Conservation (phyloP, 2,329 filamentous ascomycete genomes). For the Colletotrichum chrysophilum region DNA sequence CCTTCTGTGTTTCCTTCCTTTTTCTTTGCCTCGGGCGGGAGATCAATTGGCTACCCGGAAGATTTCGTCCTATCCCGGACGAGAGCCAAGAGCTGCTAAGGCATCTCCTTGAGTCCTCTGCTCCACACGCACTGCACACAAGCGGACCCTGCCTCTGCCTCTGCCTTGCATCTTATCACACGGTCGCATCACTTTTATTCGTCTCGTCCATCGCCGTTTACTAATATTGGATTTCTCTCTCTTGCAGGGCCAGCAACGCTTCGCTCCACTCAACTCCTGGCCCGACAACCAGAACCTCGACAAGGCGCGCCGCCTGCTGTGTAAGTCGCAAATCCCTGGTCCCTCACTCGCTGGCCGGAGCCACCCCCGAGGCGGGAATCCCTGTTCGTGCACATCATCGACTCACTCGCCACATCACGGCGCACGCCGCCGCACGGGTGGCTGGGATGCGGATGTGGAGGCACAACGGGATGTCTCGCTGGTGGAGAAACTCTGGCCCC, state of each 20-base stretch:
- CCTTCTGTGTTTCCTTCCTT: not conserved
- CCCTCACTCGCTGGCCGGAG: not conserved
- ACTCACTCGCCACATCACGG: not conserved
- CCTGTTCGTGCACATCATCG: not conserved
- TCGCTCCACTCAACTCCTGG: slow-evolving; percentile 83
- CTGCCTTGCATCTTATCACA: not conserved
- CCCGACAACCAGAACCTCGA: slow-evolving; percentile 80
- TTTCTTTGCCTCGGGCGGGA: not conserved
- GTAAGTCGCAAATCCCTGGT: slow-evolving; percentile 2
- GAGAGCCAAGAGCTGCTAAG: not conserved
- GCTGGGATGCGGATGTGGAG: not conserved
- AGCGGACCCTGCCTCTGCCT: not conserved
- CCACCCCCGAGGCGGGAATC: not conserved
- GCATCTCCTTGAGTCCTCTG: not conserved
- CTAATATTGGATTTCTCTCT: slow-evolving; percentile 6
- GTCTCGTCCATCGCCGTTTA: not conserved
- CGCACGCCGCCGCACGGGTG: not conserved
- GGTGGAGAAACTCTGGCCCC: not conserved
- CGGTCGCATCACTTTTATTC: not conserved
- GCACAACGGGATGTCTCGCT: not conserved
- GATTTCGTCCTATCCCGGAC: slow-evolving; percentile 7
- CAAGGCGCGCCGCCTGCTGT: slow-evolving; percentile 77
- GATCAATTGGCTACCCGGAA: not conserved
- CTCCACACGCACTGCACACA: slow-evolving; percentile 1
- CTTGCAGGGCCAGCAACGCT: slow-evolving; percentile 71